These are phyloP conservation scores for Boletus vermiculosoides DNA, from an alignment of 768 basidiomycete species.

Conservation along the genomic window DNA sequence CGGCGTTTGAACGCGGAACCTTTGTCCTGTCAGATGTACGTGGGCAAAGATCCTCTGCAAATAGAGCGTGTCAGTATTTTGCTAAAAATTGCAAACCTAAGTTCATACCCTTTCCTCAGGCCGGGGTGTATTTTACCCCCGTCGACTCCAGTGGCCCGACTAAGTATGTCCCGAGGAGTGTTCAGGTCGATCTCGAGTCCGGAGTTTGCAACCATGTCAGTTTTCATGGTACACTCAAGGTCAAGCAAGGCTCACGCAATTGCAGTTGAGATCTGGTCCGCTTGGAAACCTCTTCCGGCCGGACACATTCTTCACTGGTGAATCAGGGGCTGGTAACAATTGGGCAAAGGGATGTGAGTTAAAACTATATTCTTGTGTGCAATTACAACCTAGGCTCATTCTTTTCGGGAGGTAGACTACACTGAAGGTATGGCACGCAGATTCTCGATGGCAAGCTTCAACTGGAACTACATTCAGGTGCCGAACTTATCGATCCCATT, in stretches of 20 bases:
- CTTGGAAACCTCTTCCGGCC: constrained; percentile 81
- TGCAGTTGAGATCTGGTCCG: constrained; percentile 63
- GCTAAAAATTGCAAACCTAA: not conserved
- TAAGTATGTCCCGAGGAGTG: constrained; percentile 87
- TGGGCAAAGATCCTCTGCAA: constrained; percentile 72
- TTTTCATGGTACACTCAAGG: constrained; percentile 2
- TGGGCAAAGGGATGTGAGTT: constrained; percentile 92
- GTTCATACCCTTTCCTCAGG: constrained; percentile 38
- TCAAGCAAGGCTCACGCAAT: constrained; percentile 3
- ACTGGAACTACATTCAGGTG: constrained; percentile 47
- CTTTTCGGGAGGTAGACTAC: constrained; percentile 53
- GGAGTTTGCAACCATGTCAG: constrained; percentile 79
- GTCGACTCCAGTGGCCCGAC: constrained; percentile 48
- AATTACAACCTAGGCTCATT: constrained; percentile 19
- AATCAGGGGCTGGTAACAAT: constrained; percentile 80
- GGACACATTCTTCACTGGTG: constrained; percentile 74
- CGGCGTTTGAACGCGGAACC: constrained; percentile 9
- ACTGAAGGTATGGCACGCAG: constrained; percentile 65
- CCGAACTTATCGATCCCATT: constrained; percentile 87
- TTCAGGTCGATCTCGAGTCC: constrained; percentile 88
- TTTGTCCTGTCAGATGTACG: constrained; percentile 50
- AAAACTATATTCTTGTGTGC: constrained; percentile 10
- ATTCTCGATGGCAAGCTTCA: not conserved
- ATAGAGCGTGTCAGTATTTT: constrained; percentile 59
- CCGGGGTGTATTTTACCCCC: constrained; percentile 81